Conservation (phyloP, 2,329 filamentous ascomycete genomes). For the Chrysoporthe deuterocubensis region DNA sequence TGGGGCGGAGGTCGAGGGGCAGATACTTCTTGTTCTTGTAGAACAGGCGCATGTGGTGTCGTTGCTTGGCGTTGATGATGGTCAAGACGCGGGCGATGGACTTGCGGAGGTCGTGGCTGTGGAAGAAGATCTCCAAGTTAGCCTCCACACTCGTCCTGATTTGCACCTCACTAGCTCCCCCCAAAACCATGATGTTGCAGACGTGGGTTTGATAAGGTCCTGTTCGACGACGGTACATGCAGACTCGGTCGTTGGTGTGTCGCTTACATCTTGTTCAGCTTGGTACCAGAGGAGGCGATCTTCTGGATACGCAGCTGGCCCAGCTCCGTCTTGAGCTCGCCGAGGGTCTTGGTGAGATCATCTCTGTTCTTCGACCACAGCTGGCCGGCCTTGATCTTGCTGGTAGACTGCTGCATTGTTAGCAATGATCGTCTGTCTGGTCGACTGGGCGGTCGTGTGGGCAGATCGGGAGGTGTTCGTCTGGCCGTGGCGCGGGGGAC, state of each 20-base stretch:
- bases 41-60: constrained; percentile 96
- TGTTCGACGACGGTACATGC: constrained; percentile 18
- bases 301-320: constrained; percentile 97
- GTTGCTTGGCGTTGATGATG: constrained; percentile 99
- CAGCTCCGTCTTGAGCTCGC: constrained; percentile 94
- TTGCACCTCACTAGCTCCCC: constrained; percentile 21
- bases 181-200: constrained; percentile 24
- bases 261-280: constrained; percentile 95
- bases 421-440: constrained; percentile 26
- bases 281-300: constrained; percentile 91
- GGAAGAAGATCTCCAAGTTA: constrained; percentile 30
- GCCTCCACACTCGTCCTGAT: constrained; percentile 14
- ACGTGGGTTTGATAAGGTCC: not conserved
- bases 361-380: constrained; percentile 99
- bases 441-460: constrained; percentile 17
- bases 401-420: constrained; percentile 55
- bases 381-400: constrained; percentile 90
- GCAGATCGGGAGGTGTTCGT: constrained; percentile 31
- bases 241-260: constrained; percentile 23
- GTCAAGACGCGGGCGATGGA: constrained; percentile 98
- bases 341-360: constrained; percentile 93
- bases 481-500: constrained; percentile 8
- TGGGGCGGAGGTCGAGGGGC: constrained; percentile 96
- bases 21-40: constrained; percentile 99
- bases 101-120: constrained; percentile 97